Evolutionary conservation across 805 yeast species (phyloP).

Genomic region (Candida lessepsii): DNA sequence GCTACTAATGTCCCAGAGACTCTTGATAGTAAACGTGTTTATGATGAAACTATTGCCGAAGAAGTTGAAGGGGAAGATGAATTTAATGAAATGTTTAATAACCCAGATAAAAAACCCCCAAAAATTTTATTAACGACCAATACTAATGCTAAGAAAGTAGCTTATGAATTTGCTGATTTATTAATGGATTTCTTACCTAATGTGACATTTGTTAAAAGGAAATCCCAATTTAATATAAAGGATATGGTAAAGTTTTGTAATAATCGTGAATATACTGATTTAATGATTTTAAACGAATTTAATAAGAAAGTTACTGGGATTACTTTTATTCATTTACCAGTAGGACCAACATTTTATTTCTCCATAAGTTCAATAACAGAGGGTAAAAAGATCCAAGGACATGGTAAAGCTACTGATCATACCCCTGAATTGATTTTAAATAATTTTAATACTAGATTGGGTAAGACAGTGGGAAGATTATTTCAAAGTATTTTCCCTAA

Average conservation of each 20-base stretch:
- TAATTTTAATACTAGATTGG: conserved; percentile 88
- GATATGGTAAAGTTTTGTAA: conserved; percentile 83
- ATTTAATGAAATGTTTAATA: conserved; percentile 54
- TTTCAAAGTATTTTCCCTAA: conserved; percentile 93
- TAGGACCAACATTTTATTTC: conserved; percentile 93
- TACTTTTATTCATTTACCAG: conserved; percentile 90
- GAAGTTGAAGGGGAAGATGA: conserved; percentile 65
- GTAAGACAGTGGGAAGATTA: conserved; percentile 87
- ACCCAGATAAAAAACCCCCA: conserved; percentile 51
- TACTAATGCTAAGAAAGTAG: conserved; percentile 79
- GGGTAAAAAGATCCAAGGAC: conserved; percentile 76
- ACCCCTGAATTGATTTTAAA: conserved; percentile 89
- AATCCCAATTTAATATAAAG: conserved; percentile 76
- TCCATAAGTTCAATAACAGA: conserved; percentile 75
- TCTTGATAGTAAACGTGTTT: conserved; percentile 79
- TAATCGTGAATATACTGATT: conserved; percentile 82
- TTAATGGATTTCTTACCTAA: conserved; percentile 83
- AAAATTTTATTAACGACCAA: conserved; percentile 89
- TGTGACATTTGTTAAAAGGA: conserved; percentile 82
- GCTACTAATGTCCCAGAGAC: conserved; percentile 78
- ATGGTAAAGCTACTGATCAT: conserved; percentile 88
- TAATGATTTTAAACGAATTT: conserved; percentile 89
- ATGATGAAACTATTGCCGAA: conserved; percentile 73
- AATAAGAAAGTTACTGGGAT: conserved; percentile 89
- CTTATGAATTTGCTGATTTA: conserved; percentile 86